Evolutionary conservation across 2,329 filamentous ascomycete species (phyloP).

Genomic region (Ambrosiella xylebori): DNA sequence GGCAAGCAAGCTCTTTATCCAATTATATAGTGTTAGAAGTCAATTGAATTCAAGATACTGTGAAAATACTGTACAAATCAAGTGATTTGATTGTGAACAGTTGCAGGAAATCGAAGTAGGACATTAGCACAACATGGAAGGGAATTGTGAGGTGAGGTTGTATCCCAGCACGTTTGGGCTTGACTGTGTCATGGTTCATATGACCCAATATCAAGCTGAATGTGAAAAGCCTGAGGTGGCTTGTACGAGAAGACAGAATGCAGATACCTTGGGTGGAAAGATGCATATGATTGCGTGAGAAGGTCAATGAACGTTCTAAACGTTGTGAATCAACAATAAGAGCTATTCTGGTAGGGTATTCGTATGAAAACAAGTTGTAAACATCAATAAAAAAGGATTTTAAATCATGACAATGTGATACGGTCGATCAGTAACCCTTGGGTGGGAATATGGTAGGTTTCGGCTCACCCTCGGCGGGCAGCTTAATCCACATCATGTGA

Average conservation of each 20-base stretch:
- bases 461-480: conserved; percentile 46
- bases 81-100: too few relatives aligned
- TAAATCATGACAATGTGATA: neutral
- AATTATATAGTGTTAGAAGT: too few relatives aligned
- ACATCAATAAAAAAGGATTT: neutral
- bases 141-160: too few relatives aligned
- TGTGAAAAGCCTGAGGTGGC: neutral
- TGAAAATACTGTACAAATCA: too few relatives aligned
- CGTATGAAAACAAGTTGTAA: neutral
- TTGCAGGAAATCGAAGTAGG: too few relatives aligned
- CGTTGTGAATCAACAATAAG: neutral
- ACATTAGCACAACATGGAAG: too few relatives aligned
- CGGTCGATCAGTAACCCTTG: conserved; percentile 7
- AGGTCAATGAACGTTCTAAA: too few relatives aligned
- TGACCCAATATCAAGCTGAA: neutral
- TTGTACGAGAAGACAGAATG: neutral
- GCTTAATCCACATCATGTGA: conserved; percentile 58
- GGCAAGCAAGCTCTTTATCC: too few relatives aligned
- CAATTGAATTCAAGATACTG: too few relatives aligned
- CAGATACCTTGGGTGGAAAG: neutral
- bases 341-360: neutral
- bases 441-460: conserved; percentile 67
- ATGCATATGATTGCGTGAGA: neutral
- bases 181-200: neutral
- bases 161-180: too few relatives aligned